phyloP scores from a whole-genome alignment of 1,284 basidiomycete genomes.

The Baeospora myosura region DNA sequence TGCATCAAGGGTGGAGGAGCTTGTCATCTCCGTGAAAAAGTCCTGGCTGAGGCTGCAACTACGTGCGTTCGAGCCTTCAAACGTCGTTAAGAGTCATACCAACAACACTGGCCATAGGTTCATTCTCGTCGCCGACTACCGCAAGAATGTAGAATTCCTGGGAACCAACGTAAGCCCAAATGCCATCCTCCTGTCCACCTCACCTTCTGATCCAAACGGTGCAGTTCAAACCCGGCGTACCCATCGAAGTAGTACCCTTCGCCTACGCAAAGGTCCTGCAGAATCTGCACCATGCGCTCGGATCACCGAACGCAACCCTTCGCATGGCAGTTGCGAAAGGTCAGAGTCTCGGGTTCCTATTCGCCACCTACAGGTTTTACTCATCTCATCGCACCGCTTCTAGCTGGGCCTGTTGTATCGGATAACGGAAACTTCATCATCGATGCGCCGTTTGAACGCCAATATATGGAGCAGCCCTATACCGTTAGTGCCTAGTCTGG shows the following conservation, averaged over 20 bases:
- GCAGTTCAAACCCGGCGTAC: constrained; percentile 85
- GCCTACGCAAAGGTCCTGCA: constrained; percentile 85
- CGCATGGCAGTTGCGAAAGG: constrained; percentile 80
- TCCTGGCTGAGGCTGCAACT: constrained; percentile 91
- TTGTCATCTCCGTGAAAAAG: constrained; percentile 95
- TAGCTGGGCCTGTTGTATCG: constrained; percentile 88
- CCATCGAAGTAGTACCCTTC: constrained; percentile 95
- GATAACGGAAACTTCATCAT: constrained; percentile 97
- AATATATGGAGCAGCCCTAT: constrained; percentile 64
- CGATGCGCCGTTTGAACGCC: constrained; percentile 78
- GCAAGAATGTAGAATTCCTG: constrained; percentile 82
- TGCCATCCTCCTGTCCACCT: not conserved
- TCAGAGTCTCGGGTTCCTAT: constrained; percentile 16
- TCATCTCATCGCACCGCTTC: not conserved
- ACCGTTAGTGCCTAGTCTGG: constrained; percentile 39
- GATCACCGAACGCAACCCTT: constrained; percentile 59
- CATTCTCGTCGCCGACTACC: constrained; percentile 91
- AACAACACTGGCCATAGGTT: constrained; percentile 45
- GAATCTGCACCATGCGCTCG: constrained; percentile 57
- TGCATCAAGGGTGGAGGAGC: constrained; percentile 98
- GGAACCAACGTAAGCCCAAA: constrained; percentile 67
- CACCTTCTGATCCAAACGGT: constrained; percentile 2
- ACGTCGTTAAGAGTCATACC: constrained; percentile 1
- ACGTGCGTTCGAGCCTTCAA: constrained; percentile 40
- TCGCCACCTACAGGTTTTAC: not conserved